Base-by-base conservation (phyloP, 164 flowering plant genomes). In the Stephania yunnanensis region DNA sequence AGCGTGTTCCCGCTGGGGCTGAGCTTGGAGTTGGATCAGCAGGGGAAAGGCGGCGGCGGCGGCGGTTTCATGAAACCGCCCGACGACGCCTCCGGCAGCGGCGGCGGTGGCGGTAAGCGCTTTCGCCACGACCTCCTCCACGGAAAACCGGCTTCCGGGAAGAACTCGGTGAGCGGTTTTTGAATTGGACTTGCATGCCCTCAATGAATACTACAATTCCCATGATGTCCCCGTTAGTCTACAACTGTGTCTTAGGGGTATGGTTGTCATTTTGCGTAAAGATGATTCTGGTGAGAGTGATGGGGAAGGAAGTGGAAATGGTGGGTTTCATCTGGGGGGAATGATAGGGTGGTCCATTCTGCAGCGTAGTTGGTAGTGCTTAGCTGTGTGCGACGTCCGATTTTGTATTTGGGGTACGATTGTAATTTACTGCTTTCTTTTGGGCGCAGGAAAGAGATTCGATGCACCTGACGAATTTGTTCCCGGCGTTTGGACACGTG, bases 1-100 rank as follows among this genome's bases (percentile, higher is more conserved):
- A 63, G 81, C 36, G 78, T 83, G 31, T 94, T 88, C 73, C 97
- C 97, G 20, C 79, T 92, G 71, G 97, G 91, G 46, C 79, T 91
- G 80, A 90, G 97, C 81, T 82, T 94, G 85, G 97, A 94, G 25
- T 25, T 25, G 25, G 25, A 25, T 25, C 25, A 25, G 71, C 95
- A 90, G 74, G 93, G 92, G 20, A 90, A 84, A 53, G 70, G 78
- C 45, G 25, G 25, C 25, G 25, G 25, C 25, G 25, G 25, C 25
- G 25, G 25, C 0, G 87, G 87, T 76, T 91, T 84, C 46, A 52
- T 84, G 81, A 89, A 89, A 79, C 84, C 84, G 71, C 84, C 84
- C 71, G 92, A 87, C 52, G 94, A 87, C 7, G 88, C 87, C 9
- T 84, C 90, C 7, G 95, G 90, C 30, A 87, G 42, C 42, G 42